Evolutionary conservation across 2,329 filamentous ascomycete species (phyloP).

Genomic region (Neopestalotiopsis sp.): DNA sequence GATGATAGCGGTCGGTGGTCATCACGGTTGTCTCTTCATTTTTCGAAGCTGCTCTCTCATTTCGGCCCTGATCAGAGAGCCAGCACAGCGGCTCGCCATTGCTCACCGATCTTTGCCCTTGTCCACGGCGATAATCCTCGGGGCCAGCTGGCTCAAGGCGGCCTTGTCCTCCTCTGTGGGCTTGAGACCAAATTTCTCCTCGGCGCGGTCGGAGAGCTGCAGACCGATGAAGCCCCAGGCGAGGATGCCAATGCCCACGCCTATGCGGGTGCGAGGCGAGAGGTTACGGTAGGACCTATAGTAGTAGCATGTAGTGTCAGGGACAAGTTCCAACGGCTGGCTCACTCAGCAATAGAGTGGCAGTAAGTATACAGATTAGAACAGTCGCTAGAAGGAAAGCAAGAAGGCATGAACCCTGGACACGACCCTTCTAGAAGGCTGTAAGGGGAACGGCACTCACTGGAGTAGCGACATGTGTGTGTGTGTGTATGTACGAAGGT

Average conservation of each 20-base stretch:
- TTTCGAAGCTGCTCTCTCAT: background rate
- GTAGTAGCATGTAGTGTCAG: too few relatives aligned
- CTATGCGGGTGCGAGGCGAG: slow-evolving; percentile 69
- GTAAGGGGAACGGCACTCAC: slow-evolving; percentile 1
- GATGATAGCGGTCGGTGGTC: background rate
- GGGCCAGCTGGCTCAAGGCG: slow-evolving; percentile 64
- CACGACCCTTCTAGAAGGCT: slow-evolving; percentile 9
- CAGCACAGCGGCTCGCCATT: slow-evolving; percentile 11
- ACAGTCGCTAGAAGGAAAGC: background rate
- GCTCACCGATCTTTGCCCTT: slow-evolving; percentile 37
- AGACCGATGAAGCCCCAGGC: slow-evolving; percentile 77
- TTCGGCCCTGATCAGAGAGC: background rate
- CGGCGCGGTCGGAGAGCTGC: slow-evolving; percentile 74
- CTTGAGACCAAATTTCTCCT: slow-evolving; percentile 74
- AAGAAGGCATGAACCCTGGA: background rate
- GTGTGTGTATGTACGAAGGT: background rate
- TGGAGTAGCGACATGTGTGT: slow-evolving; percentile 14
- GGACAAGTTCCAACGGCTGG: too few relatives aligned
- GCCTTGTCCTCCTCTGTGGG: slow-evolving; percentile 76
- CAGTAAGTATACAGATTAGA: background rate
- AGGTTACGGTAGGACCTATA: slow-evolving; percentile 73
- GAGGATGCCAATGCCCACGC: slow-evolving; percentile 76
- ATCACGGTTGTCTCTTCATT: background rate
- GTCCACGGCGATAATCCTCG: slow-evolving; percentile 67
- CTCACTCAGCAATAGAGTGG: background rate